Base-by-base conservation (phyloP, 495 filamentous ascomycete species). In the Daldinia loculata region DNA sequence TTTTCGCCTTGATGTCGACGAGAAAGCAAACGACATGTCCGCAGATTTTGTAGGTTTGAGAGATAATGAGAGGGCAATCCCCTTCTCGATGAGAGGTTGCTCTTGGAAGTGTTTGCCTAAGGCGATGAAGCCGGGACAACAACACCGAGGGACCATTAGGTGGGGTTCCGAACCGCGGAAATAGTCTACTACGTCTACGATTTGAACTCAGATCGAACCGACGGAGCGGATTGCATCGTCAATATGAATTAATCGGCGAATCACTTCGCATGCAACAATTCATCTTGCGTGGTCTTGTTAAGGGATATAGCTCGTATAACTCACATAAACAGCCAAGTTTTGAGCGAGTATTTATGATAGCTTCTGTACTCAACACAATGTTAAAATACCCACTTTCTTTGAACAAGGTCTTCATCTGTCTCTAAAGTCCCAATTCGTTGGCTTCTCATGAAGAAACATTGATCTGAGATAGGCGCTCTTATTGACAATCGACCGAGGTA, bases 31-130 rank as follows among this genome's bases (percentile, higher is more conserved):
- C 0, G 17, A 51, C 22, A 32, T 34, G 1, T 19, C 69, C 17
- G 29, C 12, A 2, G 30, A 36, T 9, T 43, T 6, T 72, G 67
- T 59, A 75, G 75, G 73, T 32, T 50, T 41, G 19, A 52, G 77
- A 63, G 43, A 67, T 3, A 30, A 76, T 9, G 80, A 80, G 56
- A 72, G 63, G 1, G 76, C 75, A 53, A 77, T 93, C 41, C 91
- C 91, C 0, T 91, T 94, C 72, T 69, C 89, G 22, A 80, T 87
- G 45, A 74, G 84, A 32, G 89, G 85, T 1, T 94, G 91, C 75
- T 92, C 89, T 60, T 89, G 87, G 88, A 76, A 70, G 2, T 93
- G 91, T 80, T 78, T 89, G 26, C 86, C 83, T 14, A 67, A 71
- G 8, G 27, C 32, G 26, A 74, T 59, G 72, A 27, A 45, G 43